Evolutionary conservation across 2,329 filamentous ascomycete species (phyloP), one percentile per base, ranked within the genome.

Genomic region (Pseudogymnoascus sp.): DNA sequence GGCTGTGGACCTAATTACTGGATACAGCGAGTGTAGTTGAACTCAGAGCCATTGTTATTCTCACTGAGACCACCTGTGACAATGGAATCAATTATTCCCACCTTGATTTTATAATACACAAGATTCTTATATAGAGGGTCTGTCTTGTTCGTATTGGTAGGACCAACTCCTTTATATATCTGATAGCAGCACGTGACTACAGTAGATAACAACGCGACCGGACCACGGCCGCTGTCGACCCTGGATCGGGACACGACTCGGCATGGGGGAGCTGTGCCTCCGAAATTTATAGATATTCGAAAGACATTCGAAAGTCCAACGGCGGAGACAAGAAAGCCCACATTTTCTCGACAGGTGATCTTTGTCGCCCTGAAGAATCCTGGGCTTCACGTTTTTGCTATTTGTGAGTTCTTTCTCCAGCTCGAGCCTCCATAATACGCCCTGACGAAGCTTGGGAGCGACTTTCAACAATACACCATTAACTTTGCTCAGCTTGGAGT

Each of bases 181-280:
- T 21, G 49, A 56, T 36, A 21, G 21, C 28, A 11, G 1, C 49
- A 56, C 49, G 49, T 56, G 49, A 56, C 28, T 5, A 16, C 2
- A 34, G 11, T 18, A 34, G 49, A 56, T 56, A 56, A 56, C 49
- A 56, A 56, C 49, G 46, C 46, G 46, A 56, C 46, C 46, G 28
- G 25, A 46, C 3, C 46, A 53, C 23, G 46, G 25, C 49, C 49
- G n/a, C 49, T 56, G 49, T 56, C 28, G 49, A 56, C 49, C 49
- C 49, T 56, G 49, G 49, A 56, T 56, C 16, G 49, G 49, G 49
- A 56, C 49, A 56, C 49, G 49, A 56, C n/a, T 34, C 49, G 49
- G 49, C 49, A 56, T 56, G 34, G 49, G 49, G 49, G 49, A 56
- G 49, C 49, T 56, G 49, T 56, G 28, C 49, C 49, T 34, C 49